These are phyloP conservation scores for Litchi chinensis DNA, from an alignment of 345 rosid species.

Conservation along the genomic window DNA sequence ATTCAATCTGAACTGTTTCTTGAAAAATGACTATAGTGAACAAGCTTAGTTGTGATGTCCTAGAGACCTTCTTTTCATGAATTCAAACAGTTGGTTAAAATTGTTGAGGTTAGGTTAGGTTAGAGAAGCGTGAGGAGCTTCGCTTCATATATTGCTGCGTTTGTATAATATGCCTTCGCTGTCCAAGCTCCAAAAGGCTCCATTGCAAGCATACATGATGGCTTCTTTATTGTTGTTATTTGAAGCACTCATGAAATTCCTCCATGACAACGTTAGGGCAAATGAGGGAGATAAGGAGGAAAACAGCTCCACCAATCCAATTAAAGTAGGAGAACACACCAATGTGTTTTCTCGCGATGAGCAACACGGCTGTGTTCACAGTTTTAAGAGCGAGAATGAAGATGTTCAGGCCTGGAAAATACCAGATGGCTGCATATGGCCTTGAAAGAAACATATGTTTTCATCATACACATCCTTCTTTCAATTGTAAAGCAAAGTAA, in stretches of 20 bases:
- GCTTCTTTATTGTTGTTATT: constrained; percentile 40
- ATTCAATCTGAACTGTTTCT: neutral
- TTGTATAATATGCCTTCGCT: neutral
- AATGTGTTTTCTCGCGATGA: neutral
- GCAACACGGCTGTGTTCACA: neutral
- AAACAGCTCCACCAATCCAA: neutral
- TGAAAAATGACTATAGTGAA: neutral
- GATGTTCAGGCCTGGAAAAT: constrained; percentile 15
- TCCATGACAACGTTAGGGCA: neutral
- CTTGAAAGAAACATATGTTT: neutral
- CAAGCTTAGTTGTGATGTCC: neutral
- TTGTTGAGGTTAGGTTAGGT: neutral
- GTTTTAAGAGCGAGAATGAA: neutral
- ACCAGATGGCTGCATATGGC: constrained; percentile 13
- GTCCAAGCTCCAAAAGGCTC: neutral
- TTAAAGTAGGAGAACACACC: neutral
- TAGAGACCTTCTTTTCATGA: neutral
- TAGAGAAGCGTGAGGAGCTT: constrained; percentile 9
- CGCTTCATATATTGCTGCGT: neutral
- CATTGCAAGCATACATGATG: constrained; percentile 16
- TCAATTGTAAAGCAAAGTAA: neutral
- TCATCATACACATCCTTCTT: neutral
- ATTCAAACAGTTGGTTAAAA: constrained; percentile 3
- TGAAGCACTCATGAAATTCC: constrained; percentile 35
- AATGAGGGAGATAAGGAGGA: constrained; percentile 9